Evolutionary conservation across 345 rosid genomes (phyloP).

Genomic region (Zanthoxylum bungeanum): DNA sequence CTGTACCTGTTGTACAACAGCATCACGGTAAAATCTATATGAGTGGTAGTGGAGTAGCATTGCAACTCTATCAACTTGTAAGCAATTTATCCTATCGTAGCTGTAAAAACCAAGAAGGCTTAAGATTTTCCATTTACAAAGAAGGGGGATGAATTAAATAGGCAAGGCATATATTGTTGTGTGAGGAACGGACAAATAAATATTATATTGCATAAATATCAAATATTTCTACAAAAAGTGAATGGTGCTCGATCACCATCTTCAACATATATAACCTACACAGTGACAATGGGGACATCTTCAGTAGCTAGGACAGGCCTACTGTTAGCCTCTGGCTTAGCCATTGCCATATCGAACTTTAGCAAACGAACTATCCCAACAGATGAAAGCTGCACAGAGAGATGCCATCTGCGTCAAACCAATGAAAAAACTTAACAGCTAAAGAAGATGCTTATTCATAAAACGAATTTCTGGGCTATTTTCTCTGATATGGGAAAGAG

Average conservation of each 20-base stretch:
- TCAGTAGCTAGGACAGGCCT: constrained; percentile 89
- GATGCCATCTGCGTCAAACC: constrained; percentile 23
- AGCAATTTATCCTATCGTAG: constrained; percentile 95
- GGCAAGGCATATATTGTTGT: too few species aligned
- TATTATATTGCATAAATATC: too few species aligned
- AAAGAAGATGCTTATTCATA: background rate
- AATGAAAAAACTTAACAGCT: constrained; percentile 6
- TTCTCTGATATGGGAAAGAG: background rate
- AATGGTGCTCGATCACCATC: too few species aligned
- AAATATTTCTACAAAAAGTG: too few species aligned
- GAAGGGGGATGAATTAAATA: background rate
- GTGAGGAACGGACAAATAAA: too few species aligned
- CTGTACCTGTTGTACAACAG: too few species aligned
- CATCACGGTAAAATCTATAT: too few species aligned
- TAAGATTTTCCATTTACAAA: constrained; percentile 7
- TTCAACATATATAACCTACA: constrained; percentile 55
- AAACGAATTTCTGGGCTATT: background rate
- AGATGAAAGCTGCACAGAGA: constrained; percentile 72
- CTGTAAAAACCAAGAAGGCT: constrained; percentile 42
- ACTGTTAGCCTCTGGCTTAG: constrained; percentile 73
- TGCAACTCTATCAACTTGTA: too few species aligned
- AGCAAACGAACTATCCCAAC: constrained; percentile 89
- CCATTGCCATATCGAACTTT: constrained; percentile 91
- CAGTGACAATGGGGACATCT: constrained; percentile 76
- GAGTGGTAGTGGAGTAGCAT: too few species aligned